phyloP scores from a whole-genome alignment of 768 basidiomycete species.

The Boletus sp. region DNA sequence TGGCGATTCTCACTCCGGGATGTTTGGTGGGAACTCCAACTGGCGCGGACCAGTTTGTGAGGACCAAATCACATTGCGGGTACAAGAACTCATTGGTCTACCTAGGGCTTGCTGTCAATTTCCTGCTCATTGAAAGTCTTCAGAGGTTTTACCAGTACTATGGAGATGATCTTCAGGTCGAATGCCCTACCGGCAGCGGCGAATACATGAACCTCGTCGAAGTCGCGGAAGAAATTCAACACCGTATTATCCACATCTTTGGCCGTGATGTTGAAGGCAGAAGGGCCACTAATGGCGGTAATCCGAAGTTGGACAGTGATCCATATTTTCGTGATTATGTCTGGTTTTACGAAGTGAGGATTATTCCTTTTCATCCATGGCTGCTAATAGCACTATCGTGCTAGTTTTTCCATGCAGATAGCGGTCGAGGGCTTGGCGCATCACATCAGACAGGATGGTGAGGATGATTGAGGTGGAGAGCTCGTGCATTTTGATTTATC shows the following conservation, averaged over 20 bases:
- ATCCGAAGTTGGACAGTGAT: constrained; percentile 82
- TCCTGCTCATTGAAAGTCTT: constrained; percentile 91
- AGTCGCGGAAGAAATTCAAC: constrained; percentile 97
- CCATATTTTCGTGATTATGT: constrained; percentile 97
- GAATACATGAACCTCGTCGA: constrained; percentile 94
- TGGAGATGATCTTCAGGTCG: constrained; percentile 87
- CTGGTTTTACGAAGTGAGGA: constrained; percentile 85
- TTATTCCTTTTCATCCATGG: neutral
- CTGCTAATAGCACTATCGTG: neutral
- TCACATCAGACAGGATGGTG: constrained; percentile 99
- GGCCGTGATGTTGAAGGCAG: constrained; percentile 85
- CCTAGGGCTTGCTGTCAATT: constrained; percentile 93
- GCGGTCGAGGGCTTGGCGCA: constrained; percentile 89
- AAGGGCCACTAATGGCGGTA: constrained; percentile 90
- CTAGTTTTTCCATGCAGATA: constrained; percentile 94
- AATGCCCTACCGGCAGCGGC: constrained; percentile 96
- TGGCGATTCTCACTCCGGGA: constrained; percentile 93
- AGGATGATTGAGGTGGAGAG: constrained; percentile 15
- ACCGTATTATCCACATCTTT: constrained; percentile 98
- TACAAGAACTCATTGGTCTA: neutral
- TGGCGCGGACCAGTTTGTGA: constrained; percentile 91
- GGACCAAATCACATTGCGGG: constrained; percentile 13
- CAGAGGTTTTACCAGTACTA: constrained; percentile 99
- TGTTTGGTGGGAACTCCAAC: constrained; percentile 99
- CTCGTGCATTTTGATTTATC: neutral